These are phyloP conservation scores for Sugiyamaella mastotermitis DNA, from an alignment of 805 yeast species.

Conservation along the genomic window DNA sequence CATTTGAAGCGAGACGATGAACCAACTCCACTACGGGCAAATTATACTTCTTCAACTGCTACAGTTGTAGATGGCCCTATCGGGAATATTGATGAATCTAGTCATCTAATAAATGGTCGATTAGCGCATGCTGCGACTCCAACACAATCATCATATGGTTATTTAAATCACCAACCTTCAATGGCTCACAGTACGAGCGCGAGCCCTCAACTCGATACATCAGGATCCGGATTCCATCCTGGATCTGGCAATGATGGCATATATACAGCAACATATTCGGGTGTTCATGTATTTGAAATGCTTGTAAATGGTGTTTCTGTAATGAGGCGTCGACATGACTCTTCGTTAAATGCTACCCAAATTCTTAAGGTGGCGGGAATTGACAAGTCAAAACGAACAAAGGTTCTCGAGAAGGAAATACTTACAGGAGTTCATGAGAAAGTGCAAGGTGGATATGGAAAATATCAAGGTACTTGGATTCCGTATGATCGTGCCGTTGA, in stretches of 20 bases:
- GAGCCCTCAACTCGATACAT: constrained; percentile 7
- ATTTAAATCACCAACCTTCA: background rate
- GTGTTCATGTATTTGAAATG: constrained; percentile 55
- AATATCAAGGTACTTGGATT: constrained; percentile 71
- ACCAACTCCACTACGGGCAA: constrained; percentile 3
- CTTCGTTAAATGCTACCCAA: constrained; percentile 69
- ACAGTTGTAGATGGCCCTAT: constrained; percentile 2
- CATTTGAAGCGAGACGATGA: too few relatives aligned
- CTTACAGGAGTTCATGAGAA: constrained; percentile 61
- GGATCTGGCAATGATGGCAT: constrained; percentile 20
- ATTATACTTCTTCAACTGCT: constrained; percentile 7
- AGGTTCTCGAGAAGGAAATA: constrained; percentile 58
- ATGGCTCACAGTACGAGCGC: constrained; percentile 4
- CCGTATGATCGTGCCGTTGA: constrained; percentile 55
- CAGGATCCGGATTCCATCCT: background rate
- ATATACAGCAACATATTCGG: constrained; percentile 59
- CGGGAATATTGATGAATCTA: background rate
- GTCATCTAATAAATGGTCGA: background rate
- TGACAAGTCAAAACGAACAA: constrained; percentile 58
- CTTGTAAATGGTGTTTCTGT: constrained; percentile 56
- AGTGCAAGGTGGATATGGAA: constrained; percentile 71
- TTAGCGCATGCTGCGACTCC: background rate
- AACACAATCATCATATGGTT: too few relatives aligned
- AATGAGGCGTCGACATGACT: constrained; percentile 59
- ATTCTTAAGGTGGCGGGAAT: constrained; percentile 61